Evolutionary conservation across 805 yeast genomes (phyloP).

Genomic region (Ogataea ganodermae): DNA sequence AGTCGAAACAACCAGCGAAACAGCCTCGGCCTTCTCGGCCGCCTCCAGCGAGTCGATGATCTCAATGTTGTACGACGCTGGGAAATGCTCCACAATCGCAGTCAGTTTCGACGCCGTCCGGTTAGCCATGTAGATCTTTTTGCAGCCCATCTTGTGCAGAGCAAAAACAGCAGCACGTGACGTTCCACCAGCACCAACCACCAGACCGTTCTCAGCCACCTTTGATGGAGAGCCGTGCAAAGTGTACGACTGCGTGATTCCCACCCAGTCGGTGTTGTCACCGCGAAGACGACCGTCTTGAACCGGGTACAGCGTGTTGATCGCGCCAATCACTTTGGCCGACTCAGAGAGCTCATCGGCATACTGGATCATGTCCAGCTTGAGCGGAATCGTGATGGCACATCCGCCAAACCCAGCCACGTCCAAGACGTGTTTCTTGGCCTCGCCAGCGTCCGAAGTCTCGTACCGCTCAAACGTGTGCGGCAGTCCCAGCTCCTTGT

Average conservation of each 20-base stretch:
- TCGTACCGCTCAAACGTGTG: slow-evolving; percentile 68
- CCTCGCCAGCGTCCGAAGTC: slow-evolving; percentile 60
- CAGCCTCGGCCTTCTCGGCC: slow-evolving; percentile 45
- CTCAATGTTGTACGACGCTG: slow-evolving; percentile 55
- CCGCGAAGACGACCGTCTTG: slow-evolving; percentile 54
- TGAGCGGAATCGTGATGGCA: slow-evolving; percentile 92
- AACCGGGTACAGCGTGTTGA: slow-evolving; percentile 76
- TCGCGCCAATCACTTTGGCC: slow-evolving; percentile 86
- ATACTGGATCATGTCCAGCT: slow-evolving; percentile 72
- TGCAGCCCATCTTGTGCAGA: slow-evolving; percentile 73
- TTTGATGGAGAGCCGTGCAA: slow-evolving; percentile 59
- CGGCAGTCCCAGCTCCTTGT: slow-evolving; percentile 74
- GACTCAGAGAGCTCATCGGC: slow-evolving; percentile 70
- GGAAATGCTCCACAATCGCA: slow-evolving; percentile 62
- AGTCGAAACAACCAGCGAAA: slow-evolving; percentile 72
- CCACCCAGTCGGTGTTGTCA: slow-evolving; percentile 95
- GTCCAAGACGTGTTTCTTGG: slow-evolving; percentile 51
- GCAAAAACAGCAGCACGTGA: slow-evolving; percentile 94
- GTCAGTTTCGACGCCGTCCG: slow-evolving; percentile 70
- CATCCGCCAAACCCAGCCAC: slow-evolving; percentile 79
- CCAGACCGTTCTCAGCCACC: slow-evolving; percentile 57
- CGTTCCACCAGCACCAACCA: slow-evolving; percentile 98
- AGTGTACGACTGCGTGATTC: slow-evolving; percentile 70
- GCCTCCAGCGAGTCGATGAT: slow-evolving; percentile 52
- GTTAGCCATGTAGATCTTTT: slow-evolving; percentile 74